Evolutionary conservation across 179 eudicot genomes (phyloP).

Genomic region (Kewa caespitosa): DNA sequence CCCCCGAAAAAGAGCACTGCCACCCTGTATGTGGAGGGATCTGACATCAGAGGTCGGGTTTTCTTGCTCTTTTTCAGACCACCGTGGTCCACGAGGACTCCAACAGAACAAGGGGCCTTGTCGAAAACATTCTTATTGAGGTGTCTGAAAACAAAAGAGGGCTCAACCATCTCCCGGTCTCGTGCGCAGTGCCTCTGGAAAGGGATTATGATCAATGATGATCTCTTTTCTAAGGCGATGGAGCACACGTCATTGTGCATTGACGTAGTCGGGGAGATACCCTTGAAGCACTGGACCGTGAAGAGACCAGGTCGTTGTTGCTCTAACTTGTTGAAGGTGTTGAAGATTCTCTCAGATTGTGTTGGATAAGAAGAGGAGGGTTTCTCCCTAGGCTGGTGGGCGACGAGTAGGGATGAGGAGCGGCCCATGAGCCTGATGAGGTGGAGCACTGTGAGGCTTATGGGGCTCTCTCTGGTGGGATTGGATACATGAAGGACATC

Average conservation of each 20-base stretch:
- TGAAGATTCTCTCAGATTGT: constrained; percentile 43
- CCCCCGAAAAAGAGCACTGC: constrained; percentile 53
- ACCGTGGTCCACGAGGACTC: constrained; percentile 39
- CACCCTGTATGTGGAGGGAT: constrained; percentile 29
- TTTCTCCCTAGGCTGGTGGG: constrained; percentile 38
- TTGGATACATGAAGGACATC: constrained; percentile 35
- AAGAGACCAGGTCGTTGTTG: constrained; percentile 26
- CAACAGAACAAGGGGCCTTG: constrained; percentile 53
- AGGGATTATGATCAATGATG: constrained; percentile 41
- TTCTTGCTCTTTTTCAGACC: constrained; percentile 19
- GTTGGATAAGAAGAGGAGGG: constrained; percentile 28
- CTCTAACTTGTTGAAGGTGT: constrained; percentile 35
- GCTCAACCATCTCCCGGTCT: constrained; percentile 23
- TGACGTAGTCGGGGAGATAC: constrained; percentile 45
- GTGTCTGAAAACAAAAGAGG: constrained; percentile 31
- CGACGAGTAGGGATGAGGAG: constrained; percentile 37
- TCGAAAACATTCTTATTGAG: constrained; percentile 37
- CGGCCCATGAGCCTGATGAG: constrained; percentile 47
- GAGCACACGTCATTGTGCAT: constrained; percentile 58
- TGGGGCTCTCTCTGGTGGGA: constrained; percentile 35
- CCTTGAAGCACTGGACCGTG: constrained; percentile 33
- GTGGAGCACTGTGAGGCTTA: constrained; percentile 39
- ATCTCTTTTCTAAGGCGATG: constrained; percentile 43
- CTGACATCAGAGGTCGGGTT: constrained; percentile 6
- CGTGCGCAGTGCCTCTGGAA: constrained; percentile 38